Conservation (phyloP, 75 land plant species). For the Larix kaempferi region DNA sequence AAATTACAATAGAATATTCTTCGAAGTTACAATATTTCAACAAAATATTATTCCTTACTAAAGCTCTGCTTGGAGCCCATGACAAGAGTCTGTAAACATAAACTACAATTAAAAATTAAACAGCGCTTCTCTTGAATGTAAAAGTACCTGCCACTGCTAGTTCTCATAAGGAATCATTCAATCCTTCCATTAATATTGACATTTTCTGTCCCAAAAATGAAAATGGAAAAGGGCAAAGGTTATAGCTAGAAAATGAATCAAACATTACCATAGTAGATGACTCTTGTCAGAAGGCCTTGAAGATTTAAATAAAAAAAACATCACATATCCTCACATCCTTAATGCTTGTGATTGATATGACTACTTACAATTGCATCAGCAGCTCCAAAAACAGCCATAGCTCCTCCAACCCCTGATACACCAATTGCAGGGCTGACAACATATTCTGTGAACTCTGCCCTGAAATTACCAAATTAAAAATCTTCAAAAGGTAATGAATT, state of each 20-base stretch:
- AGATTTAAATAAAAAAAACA: neutral
- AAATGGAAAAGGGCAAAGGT: neutral
- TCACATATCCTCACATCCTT: constrained; percentile 51
- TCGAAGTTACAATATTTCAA: too few relatives aligned
- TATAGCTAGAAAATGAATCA: neutral
- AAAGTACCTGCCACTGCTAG: neutral
- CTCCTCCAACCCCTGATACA: constrained; percentile 82
- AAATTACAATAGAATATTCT: too few relatives aligned
- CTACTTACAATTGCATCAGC: constrained; percentile 82
- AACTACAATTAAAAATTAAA: neutral
- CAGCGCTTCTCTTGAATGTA: neutral
- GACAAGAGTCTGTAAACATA: neutral
- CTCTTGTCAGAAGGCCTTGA: neutral
- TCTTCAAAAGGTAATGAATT: neutral
- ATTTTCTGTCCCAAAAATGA: neutral
- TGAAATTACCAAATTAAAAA: constrained; percentile 16
- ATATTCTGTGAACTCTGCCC: constrained; percentile 83
- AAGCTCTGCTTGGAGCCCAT: constrained; percentile 1
- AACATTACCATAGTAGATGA: neutral
- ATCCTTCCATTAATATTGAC: constrained; percentile 2
- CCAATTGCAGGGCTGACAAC: constrained; percentile 81
- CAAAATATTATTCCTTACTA: neutral
- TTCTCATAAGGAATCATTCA: neutral
- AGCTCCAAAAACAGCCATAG: constrained; percentile 92
- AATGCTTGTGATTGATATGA: constrained; percentile 18